Evolutionary conservation across 2,329 filamentous ascomycete species (phyloP), one percentile per base, ranked within the genome.

Genomic region (Dactylellina drechsleri): DNA sequence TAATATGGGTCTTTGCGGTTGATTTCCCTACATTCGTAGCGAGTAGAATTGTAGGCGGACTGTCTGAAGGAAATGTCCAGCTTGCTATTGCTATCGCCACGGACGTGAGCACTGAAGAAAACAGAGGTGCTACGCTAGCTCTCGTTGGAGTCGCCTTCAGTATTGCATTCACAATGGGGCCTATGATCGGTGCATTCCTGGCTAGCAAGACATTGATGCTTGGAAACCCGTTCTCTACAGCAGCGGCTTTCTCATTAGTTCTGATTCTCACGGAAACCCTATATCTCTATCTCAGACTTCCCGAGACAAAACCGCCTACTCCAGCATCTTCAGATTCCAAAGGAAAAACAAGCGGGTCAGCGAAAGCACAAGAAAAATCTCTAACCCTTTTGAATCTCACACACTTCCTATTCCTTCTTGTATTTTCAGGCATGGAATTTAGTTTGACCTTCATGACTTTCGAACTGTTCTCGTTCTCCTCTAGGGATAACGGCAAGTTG

Each of bases 371-470:
- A 77, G 28, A 77, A 78, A 26, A 77, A 78, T 41, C 79, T 77
- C 23, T 82, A 83, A 78, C 85, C 31, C 81, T 96, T 12, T 88
- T 99, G 54, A 97, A 97, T 81, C 83, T 90, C 0, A 89, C 92
- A 0, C 95, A 99, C 82, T 91, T 98, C 80, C 84, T 90, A 54
- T 99, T 99, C 82, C 89, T 99, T 73, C 88, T 99, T 12, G 97
- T 97, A 83, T 99, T 99, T 83, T 97, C 92, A 1, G 95, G 95
- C 75, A 94, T 99, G 91, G 95, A 99, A 81, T 98, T 97, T 82
- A 97, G 93, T 0, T 87, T 99, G 2, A 93, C 95, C 0, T 99
- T 99, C 82, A 93, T 99, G 88, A 98, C 94, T 0, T 96, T 95
- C 79, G 94, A 97, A 62, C 87, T 99, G 52, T 98, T 98, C 82